Evolutionary conservation across 208 protist species (phyloP), one percentile per base, ranked within the genome.

Genomic region (Leishmania mexicana): DNA sequence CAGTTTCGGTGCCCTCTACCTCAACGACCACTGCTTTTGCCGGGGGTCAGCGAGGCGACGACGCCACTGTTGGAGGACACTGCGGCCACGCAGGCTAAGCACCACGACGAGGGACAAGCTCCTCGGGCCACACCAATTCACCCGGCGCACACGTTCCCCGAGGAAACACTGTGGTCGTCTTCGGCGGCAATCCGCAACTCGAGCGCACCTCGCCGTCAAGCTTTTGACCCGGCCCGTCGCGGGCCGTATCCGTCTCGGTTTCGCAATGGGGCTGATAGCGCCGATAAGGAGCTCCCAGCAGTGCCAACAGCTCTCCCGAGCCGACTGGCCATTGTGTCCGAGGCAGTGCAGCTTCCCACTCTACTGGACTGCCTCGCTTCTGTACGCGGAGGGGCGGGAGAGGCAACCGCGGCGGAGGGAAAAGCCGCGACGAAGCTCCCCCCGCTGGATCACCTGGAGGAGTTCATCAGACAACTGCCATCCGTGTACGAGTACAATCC

Each of bases 401-500:
- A 85, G 31, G 38, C 19, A 49, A 0, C 75, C 51, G 5, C 54
- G 28, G 1, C 35, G 64, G 62, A 76, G 47, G 49, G 78, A 13
- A 73, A 76, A n/a, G 73, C 83, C 6, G 78, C 72, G 8, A 83
- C 78, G 21, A 86, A 86, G 77, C 57, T 87, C 40, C 85, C 85
- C 8, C 81, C 78, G 42, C 79, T 85, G 28, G 81, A 85, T 17
- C 68, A 82, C 58, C 67, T 91, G 35, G 88, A 91, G 51, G 72
- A 65, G 15, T 78, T 91, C 35, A 87, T 91, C 64, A 73, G 40
- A 21, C 64, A 70, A 73, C 75, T 91, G 75, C 88, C 88, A 4
- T 84, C 85, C 10, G 35, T 85, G 64, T 77, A 78, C 57, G 79
- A 91, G 78, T 91, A 91, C 79, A 80, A 87, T 54, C 88, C 83